Evolutionary conservation across 2,329 filamentous ascomycete genomes (phyloP), one percentile per base, ranked within the genome.

Genomic region (Torrubiella hemipterigena): DNA sequence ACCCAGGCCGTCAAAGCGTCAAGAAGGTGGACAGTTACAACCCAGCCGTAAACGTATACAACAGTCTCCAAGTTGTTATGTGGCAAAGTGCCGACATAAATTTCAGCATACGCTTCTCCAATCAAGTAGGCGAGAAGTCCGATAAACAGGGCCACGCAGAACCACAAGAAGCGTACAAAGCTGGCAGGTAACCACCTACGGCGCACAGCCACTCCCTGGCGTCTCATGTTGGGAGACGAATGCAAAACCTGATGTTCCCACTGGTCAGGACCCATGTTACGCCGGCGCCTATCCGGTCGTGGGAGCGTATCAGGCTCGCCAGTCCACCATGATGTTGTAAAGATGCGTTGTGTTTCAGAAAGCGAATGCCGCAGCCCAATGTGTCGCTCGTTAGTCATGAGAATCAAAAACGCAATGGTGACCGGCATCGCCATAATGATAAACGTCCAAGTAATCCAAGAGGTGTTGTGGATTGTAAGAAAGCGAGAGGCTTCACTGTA

Each of bases 31-130:
- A 81, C 73, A 2, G 74, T 80, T 18, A 67, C 60, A 8, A 80
- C 72, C 76, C 76, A 81, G 30, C 73, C 76, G 48, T 80, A 81
- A 29, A 81, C 76, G 45, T 81, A 81, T 9, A 77, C 61, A 31
- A 81, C 69, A 0, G 75, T 80, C 48, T 80, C 74, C 39, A 75
- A 59, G 37, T 67, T 79, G 52, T 69, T 67, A 45, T 81, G 76
- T 5, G 76, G 76, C 34, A 81, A 54, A 1, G 76, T 80, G 23
- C 73, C 64, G 22, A 81, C 59, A 42, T 81, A 81, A 10, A 78
- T 69, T 54, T 80, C 76, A 12, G 75, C 75, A 48, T 80, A 80
- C 2, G 73, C 73, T 50, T 81, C 76, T 48, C 76, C 76, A 40
- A 80, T 62, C 8, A 78, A 67, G 50, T 80, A 80, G 11, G 73